Evolutionary conservation across 2,329 filamentous ascomycete genomes (phyloP).

Genomic region (Aspergillus aculeatinus): DNA sequence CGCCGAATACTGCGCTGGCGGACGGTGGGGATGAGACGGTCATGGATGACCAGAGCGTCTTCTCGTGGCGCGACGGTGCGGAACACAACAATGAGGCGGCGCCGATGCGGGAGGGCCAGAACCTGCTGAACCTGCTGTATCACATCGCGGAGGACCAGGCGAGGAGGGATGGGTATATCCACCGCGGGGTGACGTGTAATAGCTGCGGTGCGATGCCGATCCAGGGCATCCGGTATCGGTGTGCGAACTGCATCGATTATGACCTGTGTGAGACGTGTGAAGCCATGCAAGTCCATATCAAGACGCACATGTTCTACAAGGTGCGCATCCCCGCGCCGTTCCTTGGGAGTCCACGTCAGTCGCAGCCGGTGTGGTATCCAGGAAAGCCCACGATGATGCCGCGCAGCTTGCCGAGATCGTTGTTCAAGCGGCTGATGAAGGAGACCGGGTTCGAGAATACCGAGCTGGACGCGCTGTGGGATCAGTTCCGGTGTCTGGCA

Average conservation of each 20-base stretch:
- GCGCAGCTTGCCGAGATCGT: conserved; percentile 62
- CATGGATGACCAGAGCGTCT: conserved; percentile 45
- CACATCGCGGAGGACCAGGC: conserved; percentile 93
- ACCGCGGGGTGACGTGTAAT: conserved; percentile 90
- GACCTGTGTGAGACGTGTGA: conserved; percentile 95
- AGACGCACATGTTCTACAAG: conserved; percentile 96
- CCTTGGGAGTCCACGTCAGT: conserved; percentile 73
- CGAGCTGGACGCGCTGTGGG: conserved; percentile 90
- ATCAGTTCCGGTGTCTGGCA: conserved; percentile 94
- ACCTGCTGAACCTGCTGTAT: conserved; percentile 81
- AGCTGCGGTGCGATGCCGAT: conserved; percentile 85
- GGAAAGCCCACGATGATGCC: conserved; percentile 75
- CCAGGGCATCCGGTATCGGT: conserved; percentile 87
- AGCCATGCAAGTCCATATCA: conserved; percentile 67
- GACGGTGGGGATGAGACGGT: conserved; percentile 37
- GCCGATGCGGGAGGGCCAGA: conserved; percentile 61
- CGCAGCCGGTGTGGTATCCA: conserved; percentile 81
- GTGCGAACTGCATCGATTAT: conserved; percentile 92
- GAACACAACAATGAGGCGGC: conserved; percentile 38
- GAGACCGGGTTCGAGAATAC: conserved; percentile 80
- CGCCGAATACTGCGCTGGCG: conserved; percentile 18
- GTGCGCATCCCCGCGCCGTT: conserved; percentile 86
- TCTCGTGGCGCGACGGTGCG: conserved; percentile 44
- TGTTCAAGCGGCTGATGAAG: conserved; percentile 67
- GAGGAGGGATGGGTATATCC: conserved; percentile 81